A percentile compares a stretch with the other conserved stretches of the same genome.
These are phyloP conservation scores for Jackrogersella minutella DNA, from an alignment of 495 filamentous ascomycete genomes.

Conservation along the genomic window DNA sequence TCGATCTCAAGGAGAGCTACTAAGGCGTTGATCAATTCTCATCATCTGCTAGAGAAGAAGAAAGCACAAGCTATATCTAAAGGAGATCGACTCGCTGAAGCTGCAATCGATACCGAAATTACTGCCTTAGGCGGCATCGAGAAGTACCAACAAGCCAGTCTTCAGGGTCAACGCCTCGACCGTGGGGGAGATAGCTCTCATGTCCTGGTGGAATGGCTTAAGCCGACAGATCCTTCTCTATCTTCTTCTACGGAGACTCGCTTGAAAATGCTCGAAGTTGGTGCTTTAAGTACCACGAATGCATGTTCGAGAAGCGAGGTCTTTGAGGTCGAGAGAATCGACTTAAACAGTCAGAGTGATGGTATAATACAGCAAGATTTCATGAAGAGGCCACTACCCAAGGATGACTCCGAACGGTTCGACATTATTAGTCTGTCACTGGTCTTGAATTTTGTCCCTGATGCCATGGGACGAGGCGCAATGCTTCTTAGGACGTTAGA, in stretches of 20 bases:
- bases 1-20: constrained; percentile 81
- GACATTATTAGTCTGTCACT: constrained; percentile 93
- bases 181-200: constrained; percentile 92
- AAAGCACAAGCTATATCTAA: constrained; percentile 69
- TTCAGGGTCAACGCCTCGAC: constrained; percentile 80
- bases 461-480: constrained; percentile 75
- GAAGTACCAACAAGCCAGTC: constrained; percentile 88
- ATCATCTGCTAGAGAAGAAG: constrained; percentile 85
- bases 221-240: constrained; percentile 46
- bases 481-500: constrained; percentile 82
- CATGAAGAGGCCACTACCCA: constrained; percentile 84
- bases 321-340: constrained; percentile 85
- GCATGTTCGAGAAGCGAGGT: constrained; percentile 74
- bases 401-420: constrained; percentile 68
- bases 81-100: constrained; percentile 65
- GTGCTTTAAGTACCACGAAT: constrained; percentile 85
- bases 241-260: constrained; percentile 43
- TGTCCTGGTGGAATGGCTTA: constrained; percentile 86
- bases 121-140: constrained; percentile 75
- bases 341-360: constrained; percentile 83
- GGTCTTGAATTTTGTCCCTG: constrained; percentile 92
- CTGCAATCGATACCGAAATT: constrained; percentile 63
- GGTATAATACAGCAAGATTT: constrained; percentile 91
- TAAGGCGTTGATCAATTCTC: constrained; percentile 79
- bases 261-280: constrained; percentile 83